Conservation (phyloP, 2,329 filamentous ascomycete genomes). For the Lithohypha guttulata region DNA sequence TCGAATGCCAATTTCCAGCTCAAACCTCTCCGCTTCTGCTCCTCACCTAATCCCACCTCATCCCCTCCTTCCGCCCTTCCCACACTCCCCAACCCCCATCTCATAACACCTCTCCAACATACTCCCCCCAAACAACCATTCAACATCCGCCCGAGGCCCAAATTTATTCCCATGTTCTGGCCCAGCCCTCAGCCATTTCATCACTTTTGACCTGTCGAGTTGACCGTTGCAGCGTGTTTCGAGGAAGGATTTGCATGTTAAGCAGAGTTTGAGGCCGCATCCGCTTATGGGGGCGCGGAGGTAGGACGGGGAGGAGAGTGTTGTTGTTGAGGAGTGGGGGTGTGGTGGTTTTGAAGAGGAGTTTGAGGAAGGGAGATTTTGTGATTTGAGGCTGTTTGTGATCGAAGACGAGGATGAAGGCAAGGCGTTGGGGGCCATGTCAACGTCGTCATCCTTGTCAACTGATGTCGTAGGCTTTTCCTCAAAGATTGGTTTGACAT, state of each 20-base stretch:
- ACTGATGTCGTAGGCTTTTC: background rate
- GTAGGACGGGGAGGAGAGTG: background rate
- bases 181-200: slow-evolving; percentile 1
- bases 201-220: background rate
- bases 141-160: slow-evolving; percentile 1
- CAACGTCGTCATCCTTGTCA: no score
- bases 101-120: slow-evolving; percentile 4
- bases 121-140: slow-evolving; percentile 4
- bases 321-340: background rate
- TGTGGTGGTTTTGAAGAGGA: background rate
- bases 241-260: slow-evolving; percentile 1
- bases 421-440: background rate
- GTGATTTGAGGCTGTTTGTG: background rate
- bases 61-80: background rate
- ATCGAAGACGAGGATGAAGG: background rate
- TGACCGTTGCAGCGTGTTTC: background rate
- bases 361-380: background rate
- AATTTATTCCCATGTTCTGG: no score
- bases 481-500: background rate
- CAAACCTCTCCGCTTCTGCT: no score
- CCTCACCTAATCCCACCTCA: no score
- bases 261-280: slow-evolving; percentile 7
- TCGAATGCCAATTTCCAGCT: no score
- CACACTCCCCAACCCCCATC: background rate
- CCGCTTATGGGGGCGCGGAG: background rate